Conservation (phyloP, 352 stramenopile genomes). For the Blastocystis sp. region DNA sequence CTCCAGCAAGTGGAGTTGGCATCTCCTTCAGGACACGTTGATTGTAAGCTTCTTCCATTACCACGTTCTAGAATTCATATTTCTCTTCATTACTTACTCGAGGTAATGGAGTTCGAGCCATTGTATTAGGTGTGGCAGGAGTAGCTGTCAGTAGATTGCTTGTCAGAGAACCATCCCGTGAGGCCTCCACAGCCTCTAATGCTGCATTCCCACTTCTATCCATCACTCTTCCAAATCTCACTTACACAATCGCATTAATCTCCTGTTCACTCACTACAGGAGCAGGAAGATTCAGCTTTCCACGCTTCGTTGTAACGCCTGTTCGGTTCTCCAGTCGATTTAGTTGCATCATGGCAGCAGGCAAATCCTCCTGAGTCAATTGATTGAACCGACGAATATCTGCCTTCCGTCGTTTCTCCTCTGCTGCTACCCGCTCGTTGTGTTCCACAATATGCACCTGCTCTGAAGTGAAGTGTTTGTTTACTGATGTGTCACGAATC, state of each 20-base stretch:
- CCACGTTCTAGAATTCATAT: slow-evolving; percentile 74
- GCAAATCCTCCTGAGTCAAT: slow-evolving; percentile 86
- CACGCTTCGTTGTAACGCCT: slow-evolving; percentile 77
- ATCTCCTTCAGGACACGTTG: slow-evolving; percentile 73
- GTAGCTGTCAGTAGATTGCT: slow-evolving; percentile 70
- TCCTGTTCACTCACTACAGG: slow-evolving; percentile 89
- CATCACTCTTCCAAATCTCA: slow-evolving; percentile 67
- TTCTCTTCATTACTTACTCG: slow-evolving; percentile 56
- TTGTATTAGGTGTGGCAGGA: slow-evolving; percentile 75
- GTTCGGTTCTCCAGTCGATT: slow-evolving; percentile 84
- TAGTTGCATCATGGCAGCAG: slow-evolving; percentile 83
- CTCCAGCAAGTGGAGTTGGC: not conserved
- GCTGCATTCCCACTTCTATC: slow-evolving; percentile 66
- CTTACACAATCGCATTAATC: slow-evolving; percentile 83
- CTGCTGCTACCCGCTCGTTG: slow-evolving; percentile 66
- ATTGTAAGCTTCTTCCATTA: slow-evolving; percentile 90
- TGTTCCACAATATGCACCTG: slow-evolving; percentile 58
- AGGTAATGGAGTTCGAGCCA: not conserved
- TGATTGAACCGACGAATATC: slow-evolving; percentile 81
- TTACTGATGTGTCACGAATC: slow-evolving; percentile 68
- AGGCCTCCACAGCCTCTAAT: slow-evolving; percentile 46
- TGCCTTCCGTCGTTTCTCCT: slow-evolving; percentile 74
- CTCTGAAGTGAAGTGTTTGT: slow-evolving; percentile 70
- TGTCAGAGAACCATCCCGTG: slow-evolving; percentile 67
- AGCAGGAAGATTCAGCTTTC: slow-evolving; percentile 78